Percentiles rank a stretch among this genome's conserved stretches.
Conservation (phyloP, 2,329 filamentous ascomycete genomes). For the Penicillium sp. region DNA sequence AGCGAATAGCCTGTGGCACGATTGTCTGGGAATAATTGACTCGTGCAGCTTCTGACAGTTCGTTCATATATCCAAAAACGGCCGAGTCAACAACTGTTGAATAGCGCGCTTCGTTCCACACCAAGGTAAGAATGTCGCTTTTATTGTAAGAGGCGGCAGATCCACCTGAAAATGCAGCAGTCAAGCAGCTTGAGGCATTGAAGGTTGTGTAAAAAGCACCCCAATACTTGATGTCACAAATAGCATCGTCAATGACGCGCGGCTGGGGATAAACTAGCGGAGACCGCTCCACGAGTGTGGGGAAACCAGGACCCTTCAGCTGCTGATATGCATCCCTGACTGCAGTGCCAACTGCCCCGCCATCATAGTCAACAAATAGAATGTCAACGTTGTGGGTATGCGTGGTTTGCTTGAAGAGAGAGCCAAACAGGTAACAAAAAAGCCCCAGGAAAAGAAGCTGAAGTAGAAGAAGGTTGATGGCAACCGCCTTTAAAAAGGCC, state of each 20-base stretch:
- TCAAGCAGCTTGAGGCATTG: slow-evolving; percentile 39
- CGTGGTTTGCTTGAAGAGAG: slow-evolving; percentile 31
- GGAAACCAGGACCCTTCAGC: slow-evolving; percentile 28
- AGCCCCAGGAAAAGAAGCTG: slow-evolving; percentile 37
- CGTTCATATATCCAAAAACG: slow-evolving; percentile 31
- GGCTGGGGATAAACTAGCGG: slow-evolving; percentile 18
- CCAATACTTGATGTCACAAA: slow-evolving; percentile 38
- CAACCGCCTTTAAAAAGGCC: slow-evolving; percentile 17
- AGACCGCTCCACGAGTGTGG: slow-evolving; percentile 27
- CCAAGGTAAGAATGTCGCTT: slow-evolving; percentile 35
- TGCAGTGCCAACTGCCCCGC: slow-evolving; percentile 32
- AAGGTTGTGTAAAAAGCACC: slow-evolving; percentile 29
- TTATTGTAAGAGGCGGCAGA: slow-evolving; percentile 34
- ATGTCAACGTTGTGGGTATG: slow-evolving; percentile 36
- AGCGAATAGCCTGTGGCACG: slow-evolving; percentile 29
- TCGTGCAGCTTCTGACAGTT: slow-evolving; percentile 33
- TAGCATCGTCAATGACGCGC: slow-evolving; percentile 19
- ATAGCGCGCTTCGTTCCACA: slow-evolving; percentile 48
- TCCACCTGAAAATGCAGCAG: slow-evolving; percentile 34
- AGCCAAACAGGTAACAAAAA: slow-evolving; percentile 38
- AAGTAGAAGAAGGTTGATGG: slow-evolving; percentile 31
- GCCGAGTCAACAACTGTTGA: slow-evolving; percentile 35
- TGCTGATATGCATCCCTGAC: slow-evolving; percentile 31
- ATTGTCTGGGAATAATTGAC: slow-evolving; percentile 34
- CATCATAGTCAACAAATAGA: slow-evolving; percentile 40